Evolutionary conservation across 2,329 filamentous ascomycete species (phyloP).

Genomic region (Mycocentrospora acerina): DNA sequence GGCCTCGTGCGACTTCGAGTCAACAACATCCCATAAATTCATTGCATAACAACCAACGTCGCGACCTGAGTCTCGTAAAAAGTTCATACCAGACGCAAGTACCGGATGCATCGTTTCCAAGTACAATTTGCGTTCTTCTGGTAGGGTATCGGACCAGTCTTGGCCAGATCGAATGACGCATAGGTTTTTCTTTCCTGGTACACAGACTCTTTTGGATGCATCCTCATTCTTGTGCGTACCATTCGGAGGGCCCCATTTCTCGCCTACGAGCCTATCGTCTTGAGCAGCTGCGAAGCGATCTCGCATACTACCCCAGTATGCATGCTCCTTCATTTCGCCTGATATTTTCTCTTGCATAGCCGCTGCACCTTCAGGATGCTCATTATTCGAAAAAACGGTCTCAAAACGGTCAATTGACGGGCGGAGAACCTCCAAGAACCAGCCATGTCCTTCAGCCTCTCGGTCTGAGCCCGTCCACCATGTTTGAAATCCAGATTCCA

Average conservation of each 20-base stretch:
- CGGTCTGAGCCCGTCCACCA: constrained; percentile 43
- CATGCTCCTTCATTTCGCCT: constrained; percentile 46
- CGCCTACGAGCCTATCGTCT: constrained; percentile 37
- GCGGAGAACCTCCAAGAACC: constrained; percentile 48
- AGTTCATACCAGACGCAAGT: constrained; percentile 48
- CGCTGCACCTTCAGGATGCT: constrained; percentile 44
- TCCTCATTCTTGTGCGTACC: neutral
- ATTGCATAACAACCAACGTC: constrained; percentile 50
- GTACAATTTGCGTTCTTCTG: constrained; percentile 48
- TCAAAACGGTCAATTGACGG: constrained; percentile 49
- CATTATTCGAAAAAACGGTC: constrained; percentile 45
- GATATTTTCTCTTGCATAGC: constrained; percentile 44
- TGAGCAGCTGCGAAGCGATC: constrained; percentile 47
- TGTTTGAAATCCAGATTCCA: constrained; percentile 36
- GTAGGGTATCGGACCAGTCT: constrained; percentile 47
- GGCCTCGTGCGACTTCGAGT: constrained; percentile 15
- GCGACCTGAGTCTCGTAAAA: constrained; percentile 46
- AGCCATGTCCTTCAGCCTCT: constrained; percentile 35
- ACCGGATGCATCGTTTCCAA: constrained; percentile 50
- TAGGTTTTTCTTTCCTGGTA: constrained; percentile 45
- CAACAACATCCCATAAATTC: constrained; percentile 48
- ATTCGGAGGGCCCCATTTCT: constrained; percentile 15
- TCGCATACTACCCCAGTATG: constrained; percentile 52
- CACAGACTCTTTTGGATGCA: constrained; percentile 23
- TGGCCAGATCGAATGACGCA: constrained; percentile 50